These are phyloP conservation scores for Candida insectalens DNA, from an alignment of 805 yeast species.

Conservation along the genomic window DNA sequence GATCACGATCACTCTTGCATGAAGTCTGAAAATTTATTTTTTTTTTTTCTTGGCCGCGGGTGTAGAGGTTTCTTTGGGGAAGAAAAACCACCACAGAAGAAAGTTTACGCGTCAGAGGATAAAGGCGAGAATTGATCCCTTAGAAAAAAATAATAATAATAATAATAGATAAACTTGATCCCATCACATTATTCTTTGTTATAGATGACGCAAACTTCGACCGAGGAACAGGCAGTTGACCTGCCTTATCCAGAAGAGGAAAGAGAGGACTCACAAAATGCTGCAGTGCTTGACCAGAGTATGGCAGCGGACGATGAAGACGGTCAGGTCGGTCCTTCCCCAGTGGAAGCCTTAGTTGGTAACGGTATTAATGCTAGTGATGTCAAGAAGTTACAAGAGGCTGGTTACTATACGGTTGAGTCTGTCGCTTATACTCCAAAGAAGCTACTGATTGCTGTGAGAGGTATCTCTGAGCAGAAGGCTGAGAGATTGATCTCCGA, in stretches of 20 bases:
- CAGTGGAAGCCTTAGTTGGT: conserved; percentile 48
- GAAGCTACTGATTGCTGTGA: conserved; percentile 63
- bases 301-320: conserved; percentile 32
- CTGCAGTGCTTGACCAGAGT: background rate
- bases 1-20: too few species aligned
- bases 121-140: too few species aligned
- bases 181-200: too few species aligned
- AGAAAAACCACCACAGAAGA: too few species aligned
- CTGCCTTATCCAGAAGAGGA: conserved; percentile 6
- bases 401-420: conserved; percentile 84
- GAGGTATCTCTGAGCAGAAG: conserved; percentile 92
- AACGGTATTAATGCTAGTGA: conserved; percentile 81
- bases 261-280: too few species aligned
- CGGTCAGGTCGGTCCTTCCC: conserved; percentile 40
- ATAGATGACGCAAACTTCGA: conserved; percentile 1
- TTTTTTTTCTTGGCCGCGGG: too few species aligned
- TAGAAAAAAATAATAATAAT: too few species aligned
- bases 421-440: conserved; percentile 90
- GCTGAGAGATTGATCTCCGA: conserved; percentile 79
- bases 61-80: too few species aligned
- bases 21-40: too few species aligned
- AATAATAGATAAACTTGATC: too few species aligned
- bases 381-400: conserved; percentile 67
- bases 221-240: conserved; percentile 6
- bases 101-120: too few species aligned